Evolutionary conservation across 2,329 filamentous ascomycete species (phyloP), one percentile per base, ranked within the genome.

Genomic region (Trichophyton mentagrophytes): DNA sequence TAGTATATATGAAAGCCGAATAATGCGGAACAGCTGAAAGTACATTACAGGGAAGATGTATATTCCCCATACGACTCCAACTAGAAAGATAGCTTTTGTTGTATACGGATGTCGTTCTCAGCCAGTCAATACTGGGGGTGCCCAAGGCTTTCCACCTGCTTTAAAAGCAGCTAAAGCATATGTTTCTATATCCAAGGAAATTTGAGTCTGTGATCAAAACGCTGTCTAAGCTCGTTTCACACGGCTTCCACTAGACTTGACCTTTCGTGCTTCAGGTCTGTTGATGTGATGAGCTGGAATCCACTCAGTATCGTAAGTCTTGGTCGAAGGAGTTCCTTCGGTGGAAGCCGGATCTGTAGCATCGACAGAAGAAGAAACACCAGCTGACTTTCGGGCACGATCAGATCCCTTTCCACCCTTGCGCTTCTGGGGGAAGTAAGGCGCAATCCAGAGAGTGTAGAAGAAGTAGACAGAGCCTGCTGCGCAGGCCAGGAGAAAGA

Each of bases 401-500:
- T 90, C 88, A 67, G 87, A 76, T 64, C 78, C 78, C 74, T 83
- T 83, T 67, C 79, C 80, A 61, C 78, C 73, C 64, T 80, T 78
- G 69, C 78, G 79, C 75, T 85, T 85, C 80, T 96, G 90, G 57
- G 93, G 92, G 81, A 97, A 96, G 72, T 99, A 88, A 13, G 90
- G 86, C 69, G 90, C 89, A 76, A 99, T 88, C 90, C 92, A 97
- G 70, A 92, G 95, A 80, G 87, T 93, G 84, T 99, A 99, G 78
- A 96, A 90, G 76, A 96, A 96, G 84, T 92, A 96, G 73, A 87
- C 83, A 60, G 86, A 90, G 64, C 88, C 90, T 66, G 77, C 84
- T 73, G 95, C 95, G 65, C 81, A 83, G 64, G 82, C 85, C 60
- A 86, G 80, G 68, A 99, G 87, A 80, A 97, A 86, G 72, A 96